A percentile compares a stretch with the other conserved stretches of the same genome.
phyloP scores from a whole-genome alignment of 495 filamentous ascomycete species.

The Aspergillus sclerotioniger region DNA sequence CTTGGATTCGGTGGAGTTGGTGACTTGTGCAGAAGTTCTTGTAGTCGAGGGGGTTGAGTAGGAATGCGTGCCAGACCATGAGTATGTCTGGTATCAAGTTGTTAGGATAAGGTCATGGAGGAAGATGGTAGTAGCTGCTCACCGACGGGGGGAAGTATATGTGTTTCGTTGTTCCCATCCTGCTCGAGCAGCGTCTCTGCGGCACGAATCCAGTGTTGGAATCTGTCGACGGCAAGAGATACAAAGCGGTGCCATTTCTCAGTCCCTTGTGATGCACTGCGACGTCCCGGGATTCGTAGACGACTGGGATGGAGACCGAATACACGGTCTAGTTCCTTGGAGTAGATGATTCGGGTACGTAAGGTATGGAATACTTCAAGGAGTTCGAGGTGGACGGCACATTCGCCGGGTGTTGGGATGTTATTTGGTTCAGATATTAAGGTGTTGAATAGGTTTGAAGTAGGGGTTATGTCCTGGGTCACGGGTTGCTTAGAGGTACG shows the following conservation, averaged over 20 bases:
- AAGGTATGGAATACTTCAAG: conserved; percentile 29
- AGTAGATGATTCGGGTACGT: conserved; percentile 12
- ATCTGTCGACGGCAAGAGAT: conserved; percentile 18
- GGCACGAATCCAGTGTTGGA: conserved; percentile 16
- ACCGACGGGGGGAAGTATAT: conserved; percentile 18
- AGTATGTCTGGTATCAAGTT: conserved; percentile 21
- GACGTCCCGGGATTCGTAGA: neutral
- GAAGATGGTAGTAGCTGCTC: neutral
- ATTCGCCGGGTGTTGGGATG: conserved; percentile 27
- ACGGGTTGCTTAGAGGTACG: no score
- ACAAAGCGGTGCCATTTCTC: conserved; percentile 23
- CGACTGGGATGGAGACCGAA: neutral
- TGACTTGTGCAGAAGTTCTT: conserved; percentile 6
- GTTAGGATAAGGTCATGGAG: neutral
- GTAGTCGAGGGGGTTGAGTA: conserved; percentile 21
- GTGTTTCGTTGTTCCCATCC: neutral
- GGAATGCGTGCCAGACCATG: conserved; percentile 26
- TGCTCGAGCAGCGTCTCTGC: conserved; percentile 1
- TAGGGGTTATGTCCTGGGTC: neutral
- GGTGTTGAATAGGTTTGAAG: neutral
- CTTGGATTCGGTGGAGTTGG: conserved; percentile 4
- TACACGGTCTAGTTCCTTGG: conserved; percentile 2
- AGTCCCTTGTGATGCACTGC: neutral
- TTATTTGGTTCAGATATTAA: neutral
- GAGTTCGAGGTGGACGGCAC: conserved; percentile 35